Evolutionary conservation across 176 grass and related monocot species (phyloP), one percentile per base, ranked within the genome.

Genomic region (Saccharum spontaneum): DNA sequence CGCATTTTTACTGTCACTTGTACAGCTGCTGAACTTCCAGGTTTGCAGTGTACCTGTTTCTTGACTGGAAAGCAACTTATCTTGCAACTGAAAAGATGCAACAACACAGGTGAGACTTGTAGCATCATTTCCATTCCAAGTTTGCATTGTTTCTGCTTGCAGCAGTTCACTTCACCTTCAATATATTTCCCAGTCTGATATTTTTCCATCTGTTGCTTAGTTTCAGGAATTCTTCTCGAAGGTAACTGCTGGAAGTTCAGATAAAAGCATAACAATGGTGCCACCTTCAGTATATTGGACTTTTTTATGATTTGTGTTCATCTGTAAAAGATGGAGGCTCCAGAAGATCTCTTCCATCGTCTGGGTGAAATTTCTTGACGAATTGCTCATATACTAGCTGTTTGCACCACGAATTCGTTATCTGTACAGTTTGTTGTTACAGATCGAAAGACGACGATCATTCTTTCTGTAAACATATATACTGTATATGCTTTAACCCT

Each of bases 141-240:
- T 82, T 68, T 17, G 16, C 16, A 2, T 52, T 78, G 40, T 62
- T 40, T 83, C 30, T 78, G 7, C 31, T 8, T 71, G 30, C 3
- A n/a, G 10, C 16, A 30, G 3, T 55, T 61, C 30, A 30, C 7
- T 60, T 54, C 43, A 66, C 39, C 60, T 80, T 38, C 78, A 22
- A 49, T 76, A 62, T 61, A 5, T 61, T 48, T 22, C 8, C 4
- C 3, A 10, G 10, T 70, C 48, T 70, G 72, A 71, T 67, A 50
- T 38, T 9, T 2, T 76, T 87, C 22, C 17, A 2, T 37, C 33
- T 77, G 52, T 78, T 88, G 40, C 10, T 52, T 65, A 7, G 9
- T 41, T 65, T 50, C 80, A 83, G 73, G 73, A 60, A 87, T 75
- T 70, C 38, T 77, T 14, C 38, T 76, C 13, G 20, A 20, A 36